phyloP scores from a whole-genome alignment of 768 basidiomycete genomes.

The Mycena alexandri region DNA sequence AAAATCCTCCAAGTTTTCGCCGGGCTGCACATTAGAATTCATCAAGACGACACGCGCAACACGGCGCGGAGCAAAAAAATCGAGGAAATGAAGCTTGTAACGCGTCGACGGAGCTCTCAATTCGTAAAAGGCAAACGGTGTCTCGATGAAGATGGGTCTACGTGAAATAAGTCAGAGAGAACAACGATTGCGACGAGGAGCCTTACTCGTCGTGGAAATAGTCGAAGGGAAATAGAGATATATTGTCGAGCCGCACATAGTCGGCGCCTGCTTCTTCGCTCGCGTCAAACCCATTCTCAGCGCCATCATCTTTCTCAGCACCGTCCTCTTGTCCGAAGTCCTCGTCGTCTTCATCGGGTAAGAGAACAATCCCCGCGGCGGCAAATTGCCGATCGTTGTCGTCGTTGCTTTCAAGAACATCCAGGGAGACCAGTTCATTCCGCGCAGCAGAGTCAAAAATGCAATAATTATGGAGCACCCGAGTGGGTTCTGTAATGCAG shows the following conservation, averaged over 20 bases:
- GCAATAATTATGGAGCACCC: constrained; percentile 67
- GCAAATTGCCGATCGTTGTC: constrained; percentile 52
- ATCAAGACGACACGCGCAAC: constrained; percentile 64
- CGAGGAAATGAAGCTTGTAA: constrained; percentile 58
- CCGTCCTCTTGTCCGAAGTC: constrained; percentile 74
- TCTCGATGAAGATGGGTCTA: constrained; percentile 78
- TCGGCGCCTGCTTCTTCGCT: constrained; percentile 35
- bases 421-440: constrained; percentile 62
- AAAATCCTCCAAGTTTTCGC: constrained; percentile 51
- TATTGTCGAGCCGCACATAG: constrained; percentile 60
- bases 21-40: constrained; percentile 47
- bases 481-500: constrained; percentile 52
- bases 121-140: constrained; percentile 73
- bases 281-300: constrained; percentile 43
- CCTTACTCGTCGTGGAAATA: constrained; percentile 68
- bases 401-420: constrained; percentile 59
- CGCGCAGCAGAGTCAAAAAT: constrained; percentile 66
- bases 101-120: constrained; percentile 59
- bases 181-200: constrained; percentile 3
- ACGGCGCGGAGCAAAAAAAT: constrained; percentile 65
- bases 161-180: constrained; percentile 14
- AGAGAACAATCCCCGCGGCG: constrained; percentile 67
- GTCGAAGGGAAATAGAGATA: constrained; percentile 64
- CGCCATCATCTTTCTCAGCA: constrained; percentile 37
- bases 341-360: constrained; percentile 66